These are phyloP conservation scores for Trichaptum fuscoviolaceum DNA, from an alignment of 768 basidiomycete species.

Conservation along the genomic window DNA sequence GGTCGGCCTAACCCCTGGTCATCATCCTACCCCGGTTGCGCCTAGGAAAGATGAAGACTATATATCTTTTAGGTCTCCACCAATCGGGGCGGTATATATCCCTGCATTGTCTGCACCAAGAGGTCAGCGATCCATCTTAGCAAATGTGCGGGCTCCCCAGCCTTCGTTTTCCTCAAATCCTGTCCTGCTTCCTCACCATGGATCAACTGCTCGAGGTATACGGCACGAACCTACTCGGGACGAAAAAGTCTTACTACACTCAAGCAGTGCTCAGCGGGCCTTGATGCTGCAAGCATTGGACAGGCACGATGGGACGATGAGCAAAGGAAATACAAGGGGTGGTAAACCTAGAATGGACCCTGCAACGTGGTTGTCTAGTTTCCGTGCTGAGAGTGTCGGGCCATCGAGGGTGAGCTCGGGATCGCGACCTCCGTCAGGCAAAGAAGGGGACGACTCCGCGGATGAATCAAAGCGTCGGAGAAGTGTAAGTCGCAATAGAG, in stretches of 20 bases:
- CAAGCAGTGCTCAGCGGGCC: slow-evolving; percentile 12
- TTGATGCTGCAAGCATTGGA: slow-evolving; percentile 1
- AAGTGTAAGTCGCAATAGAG: slow-evolving; percentile 42
- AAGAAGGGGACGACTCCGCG: slow-evolving; percentile 11
- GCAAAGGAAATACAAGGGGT: slow-evolving; percentile 42
- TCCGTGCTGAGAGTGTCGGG: slow-evolving; percentile 44
- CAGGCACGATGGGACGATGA: slow-evolving; percentile 34
- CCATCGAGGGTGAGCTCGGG: slow-evolving; percentile 43
- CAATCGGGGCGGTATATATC: slow-evolving; percentile 29
- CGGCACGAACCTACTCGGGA: slow-evolving; percentile 3
- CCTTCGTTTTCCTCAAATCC: slow-evolving; percentile 25
- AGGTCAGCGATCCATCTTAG: slow-evolving; percentile 60
- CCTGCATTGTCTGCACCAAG: slow-evolving; percentile 62
- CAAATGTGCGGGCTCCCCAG: slow-evolving; percentile 59
- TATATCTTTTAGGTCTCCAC: slow-evolving; percentile 53
- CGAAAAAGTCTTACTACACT: slow-evolving; percentile 5
- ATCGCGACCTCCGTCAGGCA: slow-evolving; percentile 31
- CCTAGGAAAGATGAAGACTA: slow-evolving; percentile 3
- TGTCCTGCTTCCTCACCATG: slow-evolving; percentile 28
- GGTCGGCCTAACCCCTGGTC: background rate
- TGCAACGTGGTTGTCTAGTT: slow-evolving; percentile 66
- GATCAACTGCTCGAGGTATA: slow-evolving; percentile 29
- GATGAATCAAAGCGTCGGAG: slow-evolving; percentile 18
- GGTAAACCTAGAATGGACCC: slow-evolving; percentile 57
- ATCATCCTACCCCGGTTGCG: background rate